Conservation (phyloP, 441 rosid genomes). For the Populus hybrid region DNA sequence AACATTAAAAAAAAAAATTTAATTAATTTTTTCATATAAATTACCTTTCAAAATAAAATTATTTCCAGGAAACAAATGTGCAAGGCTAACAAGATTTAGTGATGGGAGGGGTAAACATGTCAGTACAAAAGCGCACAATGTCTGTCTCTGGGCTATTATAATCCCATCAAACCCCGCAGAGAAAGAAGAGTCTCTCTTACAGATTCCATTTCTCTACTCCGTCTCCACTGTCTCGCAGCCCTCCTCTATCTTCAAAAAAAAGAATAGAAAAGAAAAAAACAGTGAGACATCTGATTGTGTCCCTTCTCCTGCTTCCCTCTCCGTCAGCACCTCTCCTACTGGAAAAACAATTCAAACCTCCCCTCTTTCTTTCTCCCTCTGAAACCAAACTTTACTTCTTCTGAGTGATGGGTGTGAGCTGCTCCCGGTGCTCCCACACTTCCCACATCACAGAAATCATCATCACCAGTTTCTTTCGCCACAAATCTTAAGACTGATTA, state of each 20-base stretch:
- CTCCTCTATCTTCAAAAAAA: not conserved
- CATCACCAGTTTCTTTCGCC: conserved; percentile 83
- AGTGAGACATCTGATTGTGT: not conserved
- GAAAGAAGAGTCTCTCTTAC: not conserved
- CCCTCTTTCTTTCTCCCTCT: not conserved
- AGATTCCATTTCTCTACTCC: not conserved
- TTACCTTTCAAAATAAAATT: too few species aligned
- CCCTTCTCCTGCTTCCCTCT: not conserved
- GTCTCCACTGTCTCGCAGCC: not conserved
- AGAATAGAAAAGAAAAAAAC: not conserved
- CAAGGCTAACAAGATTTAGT: too few species aligned
- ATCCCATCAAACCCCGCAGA: not conserved
- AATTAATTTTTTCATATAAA: too few species aligned
- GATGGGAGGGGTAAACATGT: conserved; percentile 20
- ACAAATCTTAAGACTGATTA: conserved; percentile 32
- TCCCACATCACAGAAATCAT: too few species aligned
- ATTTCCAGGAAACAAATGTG: too few species aligned
- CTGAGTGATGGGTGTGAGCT: too few species aligned
- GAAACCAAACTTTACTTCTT: conserved; percentile 9
- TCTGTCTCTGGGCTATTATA: conserved; percentile 16
- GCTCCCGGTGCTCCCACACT: too few species aligned
- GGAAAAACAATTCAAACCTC: not conserved
- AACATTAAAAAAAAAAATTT: too few species aligned
- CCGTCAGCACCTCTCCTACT: not conserved
- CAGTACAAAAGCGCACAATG: not conserved